These are phyloP conservation scores for Geranium brycei DNA, from an alignment of 345 rosid species.

Conservation along the genomic window DNA sequence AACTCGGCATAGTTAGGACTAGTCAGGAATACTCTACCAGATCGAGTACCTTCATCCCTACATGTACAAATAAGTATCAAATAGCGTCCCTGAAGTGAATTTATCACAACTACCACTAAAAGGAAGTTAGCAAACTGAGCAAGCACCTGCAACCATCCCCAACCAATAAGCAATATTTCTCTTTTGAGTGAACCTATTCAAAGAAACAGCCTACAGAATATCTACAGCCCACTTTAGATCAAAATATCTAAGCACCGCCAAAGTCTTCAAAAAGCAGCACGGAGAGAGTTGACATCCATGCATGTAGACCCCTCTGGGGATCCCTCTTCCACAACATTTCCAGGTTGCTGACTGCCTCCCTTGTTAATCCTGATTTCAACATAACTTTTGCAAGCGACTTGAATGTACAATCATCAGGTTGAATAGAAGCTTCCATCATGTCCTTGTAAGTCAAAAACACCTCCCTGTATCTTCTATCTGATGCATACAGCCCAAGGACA, in stretches of 20 bases:
- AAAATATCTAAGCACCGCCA: constrained; percentile 10
- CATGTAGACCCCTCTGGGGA: constrained; percentile 28
- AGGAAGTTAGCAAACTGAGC: background rate
- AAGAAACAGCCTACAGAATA: too few species aligned
- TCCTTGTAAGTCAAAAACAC: constrained; percentile 47
- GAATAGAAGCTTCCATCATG: constrained; percentile 45
- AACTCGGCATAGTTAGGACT: constrained; percentile 61
- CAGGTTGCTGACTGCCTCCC: constrained; percentile 39
- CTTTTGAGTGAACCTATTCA: background rate
- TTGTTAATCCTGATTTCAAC: constrained; percentile 57
- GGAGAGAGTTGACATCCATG: constrained; percentile 46
- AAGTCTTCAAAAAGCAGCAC: constrained; percentile 26
- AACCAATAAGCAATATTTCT: too few species aligned
- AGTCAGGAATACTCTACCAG: constrained; percentile 64
- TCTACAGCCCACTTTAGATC: background rate
- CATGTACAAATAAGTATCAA: constrained; percentile 35
- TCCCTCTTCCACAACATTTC: constrained; percentile 41
- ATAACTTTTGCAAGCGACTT: constrained; percentile 52
- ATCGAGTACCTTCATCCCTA: constrained; percentile 91
- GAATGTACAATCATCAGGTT: constrained; percentile 48
- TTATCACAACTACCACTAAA: too few species aligned
- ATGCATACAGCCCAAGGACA: constrained; percentile 44
- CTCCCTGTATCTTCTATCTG: constrained; percentile 64
- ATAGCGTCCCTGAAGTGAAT: background rate
- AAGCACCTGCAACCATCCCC: background rate